A percentile compares a stretch with the other conserved stretches of the same genome.
These are phyloP conservation scores for Vaucheria bursata DNA, from an alignment of 352 stramenopile genomes.

Conservation along the genomic window DNA sequence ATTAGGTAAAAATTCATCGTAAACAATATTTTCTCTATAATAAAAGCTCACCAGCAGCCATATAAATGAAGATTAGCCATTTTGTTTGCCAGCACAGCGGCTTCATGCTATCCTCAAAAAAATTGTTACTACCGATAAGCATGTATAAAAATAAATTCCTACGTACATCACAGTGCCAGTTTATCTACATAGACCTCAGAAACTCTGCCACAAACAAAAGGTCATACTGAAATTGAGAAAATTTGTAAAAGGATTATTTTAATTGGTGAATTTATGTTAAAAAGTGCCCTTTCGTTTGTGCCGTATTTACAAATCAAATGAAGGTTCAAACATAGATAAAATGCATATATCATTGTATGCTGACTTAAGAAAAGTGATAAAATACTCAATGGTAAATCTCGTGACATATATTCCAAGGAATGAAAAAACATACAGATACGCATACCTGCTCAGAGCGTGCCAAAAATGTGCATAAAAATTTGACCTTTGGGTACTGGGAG, in stretches of 20 bases:
- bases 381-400: neutral
- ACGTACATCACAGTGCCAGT: neutral
- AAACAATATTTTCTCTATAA: too few relatives aligned
- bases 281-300: neutral
- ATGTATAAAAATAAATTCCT: too few relatives aligned
- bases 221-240: too few relatives aligned
- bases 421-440: neutral
- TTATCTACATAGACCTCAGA: neutral
- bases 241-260: neutral
- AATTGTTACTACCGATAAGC: too few relatives aligned
- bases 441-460: conserved; percentile 46
- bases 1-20: too few relatives aligned
- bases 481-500: conserved; percentile 71
- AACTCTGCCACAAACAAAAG: too few relatives aligned
- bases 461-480: conserved; percentile 87
- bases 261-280: neutral
- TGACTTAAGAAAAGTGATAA: neutral
- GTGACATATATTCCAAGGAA: neutral
- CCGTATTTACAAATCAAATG: neutral
- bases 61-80: conserved; percentile 87
- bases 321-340: neutral
- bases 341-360: neutral
- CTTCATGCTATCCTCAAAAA: conserved; percentile 86
- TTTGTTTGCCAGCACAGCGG: conserved; percentile 81
- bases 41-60: conserved; percentile 80